Evolutionary conservation across 2,329 filamentous ascomycete species (phyloP), one percentile per base, ranked within the genome.

Genomic region (Nannizziopsis arthrosporioides): DNA sequence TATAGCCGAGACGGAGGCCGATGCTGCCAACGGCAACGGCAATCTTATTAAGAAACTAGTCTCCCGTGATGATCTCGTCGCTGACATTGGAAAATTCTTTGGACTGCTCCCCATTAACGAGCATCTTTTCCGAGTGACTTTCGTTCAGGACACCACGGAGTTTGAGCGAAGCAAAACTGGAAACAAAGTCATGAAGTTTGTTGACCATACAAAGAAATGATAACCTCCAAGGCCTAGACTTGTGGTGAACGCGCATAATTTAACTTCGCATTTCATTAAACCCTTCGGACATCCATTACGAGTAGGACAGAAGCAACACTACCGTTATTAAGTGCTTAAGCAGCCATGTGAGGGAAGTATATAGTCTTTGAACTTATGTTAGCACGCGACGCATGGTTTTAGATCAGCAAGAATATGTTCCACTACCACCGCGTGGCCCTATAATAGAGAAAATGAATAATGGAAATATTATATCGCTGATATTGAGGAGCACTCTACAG

Each of bases 161-260:
- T 57, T 57, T 40, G 50, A 53, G 18, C 45, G 47, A 22, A 58
- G 57, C 27, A 40, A 44, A 3, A 58, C 57, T 0, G 56, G 51
- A 12, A 50, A 51, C 7, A 58, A 59, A 38, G 54, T 57, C 0
- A 56, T 58, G 14, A 49, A 48, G 22, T 57, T 57, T 45, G 45
- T 57, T 11, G 54, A 57, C 19, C 42, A 38, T 5, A 46, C 48
- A 9, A 48, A 43, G 46, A 17, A 18, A 39, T 12, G 18, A 17
- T 27, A 15, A 41, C 12, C n/a, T 12, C 18, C 4, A n/a, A n/a
- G n/a, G n/a, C n/a, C n/a, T n/a, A n/a, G n/a, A n/a, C n/a, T n/a
- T n/a, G n/a, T n/a, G n/a, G n/a, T n/a, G n/a, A n/a, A n/a, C n/a
- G n/a, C n/a, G n/a, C n/a, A n/a, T n/a, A n/a, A n/a, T n/a, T n/a